phyloP scores from a whole-genome alignment of 2,329 filamentous ascomycete genomes.

The Hortaea werneckii region DNA sequence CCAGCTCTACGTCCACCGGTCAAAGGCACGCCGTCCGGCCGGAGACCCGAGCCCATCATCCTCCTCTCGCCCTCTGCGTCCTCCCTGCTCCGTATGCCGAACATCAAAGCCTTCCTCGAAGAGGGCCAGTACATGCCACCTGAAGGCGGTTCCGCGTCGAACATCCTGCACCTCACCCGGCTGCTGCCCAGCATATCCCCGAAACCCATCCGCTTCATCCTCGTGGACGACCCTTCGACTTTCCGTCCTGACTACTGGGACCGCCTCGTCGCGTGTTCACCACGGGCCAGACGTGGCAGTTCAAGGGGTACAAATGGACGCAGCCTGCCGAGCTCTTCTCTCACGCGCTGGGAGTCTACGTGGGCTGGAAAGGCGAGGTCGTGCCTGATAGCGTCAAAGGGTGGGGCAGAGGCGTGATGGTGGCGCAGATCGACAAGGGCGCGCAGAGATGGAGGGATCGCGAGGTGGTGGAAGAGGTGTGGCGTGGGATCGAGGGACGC shows the following conservation, averaged over 20 bases:
- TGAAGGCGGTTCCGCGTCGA: slow-evolving; percentile 49
- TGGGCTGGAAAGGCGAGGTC: slow-evolving; percentile 82
- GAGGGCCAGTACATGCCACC: slow-evolving; percentile 71
- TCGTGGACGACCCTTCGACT: slow-evolving; percentile 84
- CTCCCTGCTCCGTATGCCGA: slow-evolving; percentile 86
- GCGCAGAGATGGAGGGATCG: slow-evolving; percentile 68
- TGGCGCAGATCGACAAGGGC: slow-evolving; percentile 66
- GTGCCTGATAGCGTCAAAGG: slow-evolving; percentile 66
- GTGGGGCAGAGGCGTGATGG: slow-evolving; percentile 78
- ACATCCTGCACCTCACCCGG: slow-evolving; percentile 79
- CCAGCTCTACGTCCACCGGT: slow-evolving; percentile 26
- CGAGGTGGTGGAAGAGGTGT: slow-evolving; percentile 86
- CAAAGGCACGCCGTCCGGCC: slow-evolving; percentile 28
- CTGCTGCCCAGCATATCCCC: slow-evolving; percentile 60
- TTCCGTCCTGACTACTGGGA: slow-evolving; percentile 99
- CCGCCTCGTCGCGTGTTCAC: slow-evolving; percentile 95
- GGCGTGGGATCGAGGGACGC: slow-evolving; percentile 76
- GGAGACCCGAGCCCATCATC: slow-evolving; percentile 73
- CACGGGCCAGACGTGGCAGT: slow-evolving; percentile 95
- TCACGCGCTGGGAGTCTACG: slow-evolving; percentile 75
- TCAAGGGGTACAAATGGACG: slow-evolving; percentile 96
- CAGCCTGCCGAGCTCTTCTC: slow-evolving; percentile 80
- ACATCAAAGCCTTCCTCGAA: slow-evolving; percentile 89
- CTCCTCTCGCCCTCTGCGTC: slow-evolving; percentile 93
- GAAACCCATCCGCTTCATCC: slow-evolving; percentile 79